A percentile compares a stretch with the other conserved stretches of the same genome.
Conservation (phyloP, 495 filamentous ascomycete genomes). For the Aspergillus carlsbadensis region DNA sequence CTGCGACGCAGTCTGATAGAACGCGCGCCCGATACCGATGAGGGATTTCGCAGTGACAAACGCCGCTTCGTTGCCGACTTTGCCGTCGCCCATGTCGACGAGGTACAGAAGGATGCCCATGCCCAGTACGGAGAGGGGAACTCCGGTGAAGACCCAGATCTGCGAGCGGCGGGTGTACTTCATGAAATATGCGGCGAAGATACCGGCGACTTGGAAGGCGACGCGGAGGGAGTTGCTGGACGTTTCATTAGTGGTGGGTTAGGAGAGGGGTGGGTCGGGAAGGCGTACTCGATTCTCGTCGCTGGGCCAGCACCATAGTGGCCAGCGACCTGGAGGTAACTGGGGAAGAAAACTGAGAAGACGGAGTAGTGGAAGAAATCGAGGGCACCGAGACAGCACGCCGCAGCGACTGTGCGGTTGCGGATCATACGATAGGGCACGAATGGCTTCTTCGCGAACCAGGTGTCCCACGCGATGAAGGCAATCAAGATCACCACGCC, state of each 20-base stretch:
- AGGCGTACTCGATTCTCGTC: slow-evolving; percentile 25
- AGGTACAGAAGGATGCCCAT: slow-evolving; percentile 28
- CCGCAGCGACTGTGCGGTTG: slow-evolving; percentile 56
- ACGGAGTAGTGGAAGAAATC: slow-evolving; percentile 30
- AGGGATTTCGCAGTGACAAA: slow-evolving; percentile 25
- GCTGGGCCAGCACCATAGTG: slow-evolving; percentile 20
- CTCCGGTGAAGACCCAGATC: slow-evolving; percentile 25
- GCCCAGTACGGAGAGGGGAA: slow-evolving; percentile 24
- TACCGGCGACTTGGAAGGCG: slow-evolving; percentile 25
- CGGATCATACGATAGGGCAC: slow-evolving; percentile 66
- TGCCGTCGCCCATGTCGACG: slow-evolving; percentile 15
- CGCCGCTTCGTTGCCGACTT: slow-evolving; percentile 21
- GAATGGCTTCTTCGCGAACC: slow-evolving; percentile 66
- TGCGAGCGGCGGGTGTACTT: slow-evolving; percentile 28
- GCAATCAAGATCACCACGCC: slow-evolving; percentile 56
- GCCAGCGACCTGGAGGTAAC: slow-evolving; percentile 26
- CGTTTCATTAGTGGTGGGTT: background rate
- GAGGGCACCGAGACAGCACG: slow-evolving; percentile 24
- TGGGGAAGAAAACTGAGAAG: slow-evolving; percentile 27
- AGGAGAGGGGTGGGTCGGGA: background rate
- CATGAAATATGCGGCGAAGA: slow-evolving; percentile 26
- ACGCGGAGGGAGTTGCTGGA: slow-evolving; percentile 26
- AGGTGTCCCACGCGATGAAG: slow-evolving; percentile 57
- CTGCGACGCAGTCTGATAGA: slow-evolving; percentile 27
- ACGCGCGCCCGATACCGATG: slow-evolving; percentile 26